A percentile compares a stretch with the other conserved stretches of the same genome.
Evolutionary conservation across 2,329 filamentous ascomycete species (phyloP).

Genomic region (Ceratocystis alfenasii): DNA sequence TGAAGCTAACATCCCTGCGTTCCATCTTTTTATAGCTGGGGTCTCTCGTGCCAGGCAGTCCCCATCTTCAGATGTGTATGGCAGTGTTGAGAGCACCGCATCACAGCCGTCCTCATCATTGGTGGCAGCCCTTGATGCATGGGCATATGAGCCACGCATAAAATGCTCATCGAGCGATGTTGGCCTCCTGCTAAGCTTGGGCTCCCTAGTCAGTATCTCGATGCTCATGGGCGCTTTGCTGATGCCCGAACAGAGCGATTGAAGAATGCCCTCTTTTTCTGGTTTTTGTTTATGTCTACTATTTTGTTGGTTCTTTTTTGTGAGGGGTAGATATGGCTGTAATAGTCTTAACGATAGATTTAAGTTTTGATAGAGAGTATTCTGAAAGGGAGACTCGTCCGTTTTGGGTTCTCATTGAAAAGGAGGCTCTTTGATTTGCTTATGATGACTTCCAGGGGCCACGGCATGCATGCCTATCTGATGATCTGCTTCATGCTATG

Average conservation of each 20-base stretch:
- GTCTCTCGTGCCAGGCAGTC: neutral
- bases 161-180: conserved; percentile 16
- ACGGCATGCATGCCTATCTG: too few species aligned
- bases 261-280: neutral
- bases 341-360: neutral
- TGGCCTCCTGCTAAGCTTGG: conserved; percentile 19
- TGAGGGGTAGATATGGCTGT: neutral
- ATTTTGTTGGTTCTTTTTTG: neutral
- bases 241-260: conserved; percentile 17
- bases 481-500: too few species aligned
- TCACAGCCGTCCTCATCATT: neutral
- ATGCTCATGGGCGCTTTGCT: conserved; percentile 15
- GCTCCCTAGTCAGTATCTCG: conserved; percentile 17
- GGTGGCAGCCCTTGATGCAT: conserved; percentile 8
- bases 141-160: conserved; percentile 19
- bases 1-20: conserved; percentile 8
- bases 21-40: conserved; percentile 6
- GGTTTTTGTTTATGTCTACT: neutral
- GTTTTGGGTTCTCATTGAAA: too few species aligned
- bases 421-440: too few species aligned
- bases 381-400: too few species aligned
- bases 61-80: neutral
- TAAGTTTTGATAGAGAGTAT: too few species aligned
- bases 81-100: neutral
- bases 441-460: too few species aligned